Conservation (phyloP, 176 grass and related monocot species). For the Raddia distichophylla region DNA sequence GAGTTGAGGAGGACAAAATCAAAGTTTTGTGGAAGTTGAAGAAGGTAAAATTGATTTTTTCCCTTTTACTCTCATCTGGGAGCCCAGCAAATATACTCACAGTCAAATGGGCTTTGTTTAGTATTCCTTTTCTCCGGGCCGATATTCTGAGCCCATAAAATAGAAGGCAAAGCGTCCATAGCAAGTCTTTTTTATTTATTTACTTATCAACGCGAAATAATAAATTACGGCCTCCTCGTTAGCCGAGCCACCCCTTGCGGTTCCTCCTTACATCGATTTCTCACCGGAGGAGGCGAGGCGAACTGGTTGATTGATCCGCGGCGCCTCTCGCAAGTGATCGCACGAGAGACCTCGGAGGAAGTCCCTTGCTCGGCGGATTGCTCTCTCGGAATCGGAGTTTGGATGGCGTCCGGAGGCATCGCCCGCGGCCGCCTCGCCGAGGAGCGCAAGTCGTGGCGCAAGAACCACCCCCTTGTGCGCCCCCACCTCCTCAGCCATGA, state of each 20-base stretch:
- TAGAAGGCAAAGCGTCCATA: not conserved
- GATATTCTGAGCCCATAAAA: not conserved
- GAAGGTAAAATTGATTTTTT: too few species aligned
- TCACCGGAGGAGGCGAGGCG: not conserved
- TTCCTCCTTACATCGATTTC: not conserved
- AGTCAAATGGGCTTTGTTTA: not conserved
- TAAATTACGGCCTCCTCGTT: not conserved
- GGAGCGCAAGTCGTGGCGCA: slow-evolving; percentile 89
- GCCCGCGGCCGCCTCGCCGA: slow-evolving; percentile 76
- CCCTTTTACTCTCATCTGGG: not conserved
- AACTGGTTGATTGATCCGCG: not conserved
- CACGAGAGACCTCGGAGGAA: not conserved
- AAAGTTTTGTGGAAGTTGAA: too few species aligned
- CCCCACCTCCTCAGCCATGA: not conserved
- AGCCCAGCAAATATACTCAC: not conserved
- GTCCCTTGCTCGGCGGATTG: not conserved
- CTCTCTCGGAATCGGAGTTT: not conserved
- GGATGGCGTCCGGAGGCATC: slow-evolving; percentile 64
- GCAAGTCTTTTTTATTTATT: not conserved
- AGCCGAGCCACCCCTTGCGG: not conserved
- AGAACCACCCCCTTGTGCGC: slow-evolving; percentile 77
- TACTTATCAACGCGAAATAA: too few species aligned
- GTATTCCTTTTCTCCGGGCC: not conserved
- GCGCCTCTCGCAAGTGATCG: not conserved
- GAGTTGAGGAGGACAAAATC: too few species aligned